A percentile compares a stretch with the other conserved stretches of the same genome.
phyloP scores from a whole-genome alignment of 768 basidiomycete genomes.

The Tephrocybe rancida region DNA sequence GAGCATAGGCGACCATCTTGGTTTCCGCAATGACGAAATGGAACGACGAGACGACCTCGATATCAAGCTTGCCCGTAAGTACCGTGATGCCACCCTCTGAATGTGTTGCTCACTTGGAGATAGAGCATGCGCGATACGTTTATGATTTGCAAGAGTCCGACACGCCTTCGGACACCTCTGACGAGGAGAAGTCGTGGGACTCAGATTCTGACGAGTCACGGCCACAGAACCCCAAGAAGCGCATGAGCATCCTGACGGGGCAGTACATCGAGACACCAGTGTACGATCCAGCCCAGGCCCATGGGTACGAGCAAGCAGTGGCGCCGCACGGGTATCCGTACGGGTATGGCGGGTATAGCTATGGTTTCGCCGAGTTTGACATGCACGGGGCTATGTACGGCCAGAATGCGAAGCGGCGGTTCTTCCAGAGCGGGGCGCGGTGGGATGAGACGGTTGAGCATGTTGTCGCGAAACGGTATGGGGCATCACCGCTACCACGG shows the following conservation, averaged over 20 bases:
- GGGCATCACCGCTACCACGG: constrained; percentile 15
- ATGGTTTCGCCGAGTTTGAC: constrained; percentile 42
- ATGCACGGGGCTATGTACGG: constrained; percentile 30
- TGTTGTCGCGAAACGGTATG: constrained; percentile 22
- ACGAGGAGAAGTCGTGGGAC: constrained; percentile 47
- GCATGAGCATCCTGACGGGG: constrained; percentile 72
- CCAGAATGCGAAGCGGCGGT: constrained; percentile 46
- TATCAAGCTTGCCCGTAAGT: constrained; percentile 71
- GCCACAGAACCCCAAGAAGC: constrained; percentile 36
- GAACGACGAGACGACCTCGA: constrained; percentile 64
- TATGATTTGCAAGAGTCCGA: constrained; percentile 59
- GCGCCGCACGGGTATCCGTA: constrained; percentile 19
- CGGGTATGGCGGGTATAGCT: constrained; percentile 41
- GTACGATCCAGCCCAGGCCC: constrained; percentile 29
- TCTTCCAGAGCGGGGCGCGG: constrained; percentile 53
- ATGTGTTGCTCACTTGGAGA: background rate
- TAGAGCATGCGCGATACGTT: constrained; percentile 70
- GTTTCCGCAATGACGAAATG: constrained; percentile 51
- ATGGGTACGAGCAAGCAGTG: constrained; percentile 1
- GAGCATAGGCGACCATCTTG: constrained; percentile 64
- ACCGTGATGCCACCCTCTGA: background rate
- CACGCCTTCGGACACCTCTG: constrained; percentile 47
- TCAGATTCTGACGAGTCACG: constrained; percentile 44
- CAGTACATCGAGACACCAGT: constrained; percentile 54
- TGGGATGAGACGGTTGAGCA: constrained; percentile 35